Evolutionary conservation across 192 early-diverging fungal species (phyloP).

Genomic region (Coemansia sp.): DNA sequence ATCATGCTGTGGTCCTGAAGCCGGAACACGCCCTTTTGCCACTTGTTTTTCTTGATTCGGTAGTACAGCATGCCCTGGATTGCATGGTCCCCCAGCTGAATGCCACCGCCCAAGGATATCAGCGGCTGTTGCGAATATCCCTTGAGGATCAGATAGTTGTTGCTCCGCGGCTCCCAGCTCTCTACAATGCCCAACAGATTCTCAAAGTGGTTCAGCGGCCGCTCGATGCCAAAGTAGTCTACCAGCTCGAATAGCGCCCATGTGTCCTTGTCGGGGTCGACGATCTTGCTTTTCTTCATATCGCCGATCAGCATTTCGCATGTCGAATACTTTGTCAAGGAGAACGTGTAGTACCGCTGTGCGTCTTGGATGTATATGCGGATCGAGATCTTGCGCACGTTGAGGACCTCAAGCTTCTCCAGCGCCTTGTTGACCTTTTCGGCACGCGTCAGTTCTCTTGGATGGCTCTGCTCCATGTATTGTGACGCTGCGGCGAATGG

Average conservation of each 20-base stretch:
- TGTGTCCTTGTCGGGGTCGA: slow-evolving; percentile 48
- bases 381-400: slow-evolving; percentile 61
- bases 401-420: slow-evolving; percentile 43
- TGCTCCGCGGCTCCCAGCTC: slow-evolving; percentile 78
- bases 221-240: slow-evolving; percentile 83
- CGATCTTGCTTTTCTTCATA: slow-evolving; percentile 64
- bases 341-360: slow-evolving; percentile 73
- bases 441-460: slow-evolving; percentile 42
- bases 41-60: slow-evolving; percentile 82
- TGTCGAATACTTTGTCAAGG: slow-evolving; percentile 73
- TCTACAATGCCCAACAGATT: slow-evolving; percentile 78
- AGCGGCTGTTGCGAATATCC: slow-evolving; percentile 55
- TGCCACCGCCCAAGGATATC: slow-evolving; percentile 27
- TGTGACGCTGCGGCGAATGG: slow-evolving; percentile 1
- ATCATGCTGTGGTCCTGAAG: slow-evolving; percentile 53
- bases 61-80: slow-evolving; percentile 72
- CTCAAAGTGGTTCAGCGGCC: slow-evolving; percentile 91
- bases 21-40: slow-evolving; percentile 76
- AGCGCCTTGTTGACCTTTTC: slow-evolving; percentile 53
- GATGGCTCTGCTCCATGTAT: slow-evolving; percentile 10
- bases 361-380: slow-evolving; percentile 90
- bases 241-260: slow-evolving; percentile 95
- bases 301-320: slow-evolving; percentile 73
- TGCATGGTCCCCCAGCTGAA: slow-evolving; percentile 46
- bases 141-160: slow-evolving; percentile 80